A percentile compares a stretch with the other conserved stretches of the same genome.
Conservation (phyloP, 208 protist species). For the Acanthamoeba divionensis region DNA sequence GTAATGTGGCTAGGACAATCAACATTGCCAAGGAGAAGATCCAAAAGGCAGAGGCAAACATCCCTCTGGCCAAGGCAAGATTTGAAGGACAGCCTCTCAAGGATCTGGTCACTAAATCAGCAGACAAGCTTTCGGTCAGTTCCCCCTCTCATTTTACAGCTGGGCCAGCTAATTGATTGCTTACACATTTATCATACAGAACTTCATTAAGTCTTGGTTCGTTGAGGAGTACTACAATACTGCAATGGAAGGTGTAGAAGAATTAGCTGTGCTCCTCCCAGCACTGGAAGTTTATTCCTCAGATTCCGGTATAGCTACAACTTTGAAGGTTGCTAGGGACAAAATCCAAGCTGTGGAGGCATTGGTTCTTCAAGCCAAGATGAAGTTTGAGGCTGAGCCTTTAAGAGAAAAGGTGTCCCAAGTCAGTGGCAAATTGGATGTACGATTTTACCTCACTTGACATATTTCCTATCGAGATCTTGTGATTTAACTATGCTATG, state of each 20-base stretch:
- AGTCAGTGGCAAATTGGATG: not conserved
- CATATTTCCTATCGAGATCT: no score
- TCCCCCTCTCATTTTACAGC: no score
- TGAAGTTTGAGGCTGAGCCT: not conserved
- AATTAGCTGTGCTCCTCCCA: not conserved
- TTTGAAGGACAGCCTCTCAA: not conserved
- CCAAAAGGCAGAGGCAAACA: not conserved
- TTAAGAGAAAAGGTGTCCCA: not conserved
- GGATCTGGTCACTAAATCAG: not conserved
- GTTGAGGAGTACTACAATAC: conserved; percentile 43
- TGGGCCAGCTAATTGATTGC: no score
- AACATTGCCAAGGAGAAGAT: not conserved
- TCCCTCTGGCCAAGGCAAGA: not conserved
- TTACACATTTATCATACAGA: not conserved
- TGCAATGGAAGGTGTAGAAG: not conserved
- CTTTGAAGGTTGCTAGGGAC: not conserved
- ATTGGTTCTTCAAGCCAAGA: not conserved
- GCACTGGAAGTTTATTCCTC: conserved; percentile 4
- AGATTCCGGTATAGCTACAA: not conserved
- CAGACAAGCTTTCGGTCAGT: not conserved
- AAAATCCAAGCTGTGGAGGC: not conserved
- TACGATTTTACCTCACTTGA: not conserved
- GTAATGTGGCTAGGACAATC: not conserved
- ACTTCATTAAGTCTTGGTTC: not conserved
- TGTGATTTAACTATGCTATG: no score